Conservation (phyloP, 768 basidiomycete genomes). For the Suillus paluster region DNA sequence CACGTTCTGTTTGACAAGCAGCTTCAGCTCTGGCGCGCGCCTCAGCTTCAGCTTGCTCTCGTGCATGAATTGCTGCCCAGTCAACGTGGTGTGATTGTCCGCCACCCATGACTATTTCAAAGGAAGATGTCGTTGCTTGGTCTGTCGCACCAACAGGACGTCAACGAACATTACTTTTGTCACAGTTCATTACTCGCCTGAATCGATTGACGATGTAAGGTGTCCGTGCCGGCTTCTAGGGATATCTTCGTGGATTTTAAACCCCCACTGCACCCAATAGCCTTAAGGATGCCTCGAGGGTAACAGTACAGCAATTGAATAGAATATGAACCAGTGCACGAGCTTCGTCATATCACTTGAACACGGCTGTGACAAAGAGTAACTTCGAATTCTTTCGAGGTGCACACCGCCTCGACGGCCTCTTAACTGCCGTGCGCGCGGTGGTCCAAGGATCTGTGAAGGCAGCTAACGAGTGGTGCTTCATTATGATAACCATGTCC, state of each 20-base stretch:
- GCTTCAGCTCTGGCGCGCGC: slow-evolving; percentile 10
- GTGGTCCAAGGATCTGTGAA: not conserved
- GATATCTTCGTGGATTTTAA: not conserved
- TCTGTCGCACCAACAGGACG: not conserved
- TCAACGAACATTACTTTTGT: not conserved
- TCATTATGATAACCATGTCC: not conserved
- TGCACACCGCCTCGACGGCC: not conserved
- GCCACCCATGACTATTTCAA: slow-evolving; percentile 26
- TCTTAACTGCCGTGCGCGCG: not conserved
- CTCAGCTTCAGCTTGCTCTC: slow-evolving; percentile 19
- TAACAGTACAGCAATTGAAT: not conserved
- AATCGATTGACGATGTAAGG: not conserved
- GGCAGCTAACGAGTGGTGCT: not conserved
- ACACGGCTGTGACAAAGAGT: not conserved
- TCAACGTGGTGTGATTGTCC: slow-evolving; percentile 27
- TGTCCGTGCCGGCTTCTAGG: not conserved
- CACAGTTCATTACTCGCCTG: not conserved
- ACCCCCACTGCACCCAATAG: not conserved
- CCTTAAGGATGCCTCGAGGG: not conserved
- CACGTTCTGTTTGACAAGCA: slow-evolving; percentile 25
- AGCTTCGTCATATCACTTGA: no score
- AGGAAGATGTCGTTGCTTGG: not conserved
- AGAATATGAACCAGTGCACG: no score
- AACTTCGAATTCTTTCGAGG: not conserved
- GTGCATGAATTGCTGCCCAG: slow-evolving; percentile 25